These are phyloP conservation scores for Suillus bovinus DNA, from an alignment of 768 basidiomycete genomes.

Conservation along the genomic window DNA sequence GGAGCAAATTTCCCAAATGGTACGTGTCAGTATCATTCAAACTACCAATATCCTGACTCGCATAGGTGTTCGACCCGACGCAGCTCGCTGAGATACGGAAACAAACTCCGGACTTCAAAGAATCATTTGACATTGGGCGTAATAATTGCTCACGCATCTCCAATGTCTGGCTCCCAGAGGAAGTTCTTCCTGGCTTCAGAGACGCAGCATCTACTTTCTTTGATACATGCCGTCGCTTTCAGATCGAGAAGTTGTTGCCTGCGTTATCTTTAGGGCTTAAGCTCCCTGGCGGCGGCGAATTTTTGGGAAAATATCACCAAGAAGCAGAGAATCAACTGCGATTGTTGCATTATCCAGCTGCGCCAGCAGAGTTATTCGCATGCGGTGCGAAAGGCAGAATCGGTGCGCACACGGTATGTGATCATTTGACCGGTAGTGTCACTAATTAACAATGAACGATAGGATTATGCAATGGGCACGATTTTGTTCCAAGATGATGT, in stretches of 20 bases:
- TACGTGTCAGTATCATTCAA: not conserved
- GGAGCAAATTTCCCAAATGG: slow-evolving; percentile 39
- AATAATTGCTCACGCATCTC: slow-evolving; percentile 42
- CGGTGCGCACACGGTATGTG: slow-evolving; percentile 32
- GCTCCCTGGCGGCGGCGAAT: slow-evolving; percentile 39
- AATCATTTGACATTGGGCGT: slow-evolving; percentile 56
- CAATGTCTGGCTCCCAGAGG: slow-evolving; percentile 60
- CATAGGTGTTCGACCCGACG: slow-evolving; percentile 33
- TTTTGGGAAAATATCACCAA: slow-evolving; percentile 44
- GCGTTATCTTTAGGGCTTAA: slow-evolving; percentile 50
- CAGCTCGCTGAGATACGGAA: slow-evolving; percentile 31
- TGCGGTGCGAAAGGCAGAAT: slow-evolving; percentile 34
- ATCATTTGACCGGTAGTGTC: not conserved
- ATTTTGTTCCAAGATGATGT: slow-evolving; percentile 59
- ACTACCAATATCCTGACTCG: not conserved
- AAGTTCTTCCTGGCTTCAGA: slow-evolving; percentile 52
- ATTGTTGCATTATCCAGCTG: slow-evolving; percentile 55
- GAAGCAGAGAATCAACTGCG: slow-evolving; percentile 54
- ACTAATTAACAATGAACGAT: slow-evolving; percentile 3
- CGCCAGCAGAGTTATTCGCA: slow-evolving; percentile 25
- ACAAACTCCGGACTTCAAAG: slow-evolving; percentile 44
- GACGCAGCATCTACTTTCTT: slow-evolving; percentile 53
- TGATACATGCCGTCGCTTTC: slow-evolving; percentile 39
- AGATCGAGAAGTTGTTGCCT: slow-evolving; percentile 38
- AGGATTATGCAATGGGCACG: slow-evolving; percentile 59